Conservation (phyloP, 192 early-diverging fungal genomes). For the Obelidium mucronatum region DNA sequence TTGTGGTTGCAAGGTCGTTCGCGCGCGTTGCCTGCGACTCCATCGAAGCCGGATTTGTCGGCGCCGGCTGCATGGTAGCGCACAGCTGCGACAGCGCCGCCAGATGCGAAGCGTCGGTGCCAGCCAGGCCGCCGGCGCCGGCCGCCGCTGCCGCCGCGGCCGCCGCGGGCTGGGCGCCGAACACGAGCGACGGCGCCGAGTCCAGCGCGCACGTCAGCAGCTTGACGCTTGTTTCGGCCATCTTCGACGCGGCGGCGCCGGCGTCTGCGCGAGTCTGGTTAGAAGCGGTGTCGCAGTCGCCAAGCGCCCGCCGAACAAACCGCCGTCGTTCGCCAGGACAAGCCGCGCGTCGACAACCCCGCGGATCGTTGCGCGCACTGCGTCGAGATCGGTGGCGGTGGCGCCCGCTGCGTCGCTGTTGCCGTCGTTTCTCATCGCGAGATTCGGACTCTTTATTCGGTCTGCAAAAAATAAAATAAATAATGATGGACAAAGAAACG, state of each 20-base stretch:
- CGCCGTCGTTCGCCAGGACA: neutral
- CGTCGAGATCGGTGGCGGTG: neutral
- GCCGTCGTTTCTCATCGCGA: no score
- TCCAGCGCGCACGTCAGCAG: conserved; percentile 16
- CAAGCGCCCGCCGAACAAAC: no score
- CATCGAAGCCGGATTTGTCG: neutral
- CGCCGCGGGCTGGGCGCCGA: neutral
- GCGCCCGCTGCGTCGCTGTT: neutral
- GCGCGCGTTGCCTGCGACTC: neutral
- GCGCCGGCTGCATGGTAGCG: neutral
- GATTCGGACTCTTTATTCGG: neutral
- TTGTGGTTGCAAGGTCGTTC: neutral
- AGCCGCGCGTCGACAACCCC: neutral
- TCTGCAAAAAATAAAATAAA: neutral
- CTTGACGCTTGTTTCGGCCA: conserved; percentile 16
- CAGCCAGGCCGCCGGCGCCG: neutral
- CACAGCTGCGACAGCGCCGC: conserved; percentile 28
- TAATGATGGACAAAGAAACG: neutral
- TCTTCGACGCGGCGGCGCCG: no score
- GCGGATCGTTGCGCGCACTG: neutral
- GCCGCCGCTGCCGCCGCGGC: neutral
- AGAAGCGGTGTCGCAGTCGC: no score
- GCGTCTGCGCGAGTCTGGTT: no score
- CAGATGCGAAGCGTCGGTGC: neutral
- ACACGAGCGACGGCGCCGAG: conserved; percentile 22